These are phyloP conservation scores for Plasmodium malariae DNA, from an alignment of 169 alveolate genomes.

Conservation along the genomic window DNA sequence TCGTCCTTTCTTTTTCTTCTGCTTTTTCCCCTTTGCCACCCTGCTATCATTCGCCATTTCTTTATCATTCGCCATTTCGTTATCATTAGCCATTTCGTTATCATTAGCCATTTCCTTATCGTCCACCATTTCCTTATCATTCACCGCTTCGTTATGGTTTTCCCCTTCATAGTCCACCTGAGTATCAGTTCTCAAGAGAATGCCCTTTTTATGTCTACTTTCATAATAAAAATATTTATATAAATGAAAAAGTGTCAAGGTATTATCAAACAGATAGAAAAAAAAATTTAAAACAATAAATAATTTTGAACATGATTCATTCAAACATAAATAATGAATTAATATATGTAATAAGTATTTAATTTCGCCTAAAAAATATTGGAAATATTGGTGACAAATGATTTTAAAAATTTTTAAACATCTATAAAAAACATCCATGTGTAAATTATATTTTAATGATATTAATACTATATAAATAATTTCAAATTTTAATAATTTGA, in stretches of 20 bases:
- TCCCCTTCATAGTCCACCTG: not conserved
- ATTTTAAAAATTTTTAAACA: constrained; percentile 60
- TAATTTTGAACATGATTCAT: constrained; percentile 53
- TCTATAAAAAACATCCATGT: constrained; percentile 53
- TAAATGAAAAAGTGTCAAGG: constrained; percentile 23
- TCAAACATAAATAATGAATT: constrained; percentile 51
- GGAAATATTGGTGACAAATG: constrained; percentile 60
- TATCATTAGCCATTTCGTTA: not conserved
- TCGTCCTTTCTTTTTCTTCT: not conserved
- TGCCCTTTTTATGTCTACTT: not conserved
- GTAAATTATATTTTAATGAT: constrained; percentile 61
- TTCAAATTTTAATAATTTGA: constrained; percentile 71
- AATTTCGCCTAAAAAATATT: constrained; percentile 72
- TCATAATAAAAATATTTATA: constrained; percentile 51
- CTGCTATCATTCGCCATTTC: not conserved
- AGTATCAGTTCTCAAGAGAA: not conserved
- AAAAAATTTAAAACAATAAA: constrained; percentile 67
- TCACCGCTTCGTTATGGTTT: not conserved
- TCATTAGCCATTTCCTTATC: not conserved
- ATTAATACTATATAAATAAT: constrained; percentile 39
- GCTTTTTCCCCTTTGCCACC: not conserved
- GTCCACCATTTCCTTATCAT: not conserved
- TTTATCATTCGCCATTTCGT: not conserved
- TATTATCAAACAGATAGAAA: constrained; percentile 67
- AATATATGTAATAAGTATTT: constrained; percentile 24